Evolutionary conservation across 2,329 filamentous ascomycete genomes (phyloP).

Genomic region (Drechslerella stenobrocha): DNA sequence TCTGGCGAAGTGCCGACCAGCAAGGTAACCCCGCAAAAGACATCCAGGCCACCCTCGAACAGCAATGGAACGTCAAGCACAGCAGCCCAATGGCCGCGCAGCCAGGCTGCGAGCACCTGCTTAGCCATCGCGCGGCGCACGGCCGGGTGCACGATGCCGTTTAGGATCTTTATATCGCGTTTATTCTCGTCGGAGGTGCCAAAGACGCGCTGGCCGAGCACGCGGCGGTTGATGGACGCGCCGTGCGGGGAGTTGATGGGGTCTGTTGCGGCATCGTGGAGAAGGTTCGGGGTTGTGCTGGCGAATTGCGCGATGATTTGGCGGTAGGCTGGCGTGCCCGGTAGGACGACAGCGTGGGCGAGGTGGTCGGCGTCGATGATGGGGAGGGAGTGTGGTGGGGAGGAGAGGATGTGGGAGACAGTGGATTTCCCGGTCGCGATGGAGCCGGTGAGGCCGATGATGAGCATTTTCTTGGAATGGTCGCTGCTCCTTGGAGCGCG

Average conservation of each 20-base stretch:
- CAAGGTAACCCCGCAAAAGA: slow-evolving; percentile 79
- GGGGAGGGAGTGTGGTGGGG: slow-evolving; percentile 79
- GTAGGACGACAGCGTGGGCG: slow-evolving; percentile 90
- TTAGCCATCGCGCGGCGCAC: slow-evolving; percentile 81
- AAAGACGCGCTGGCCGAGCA: slow-evolving; percentile 82
- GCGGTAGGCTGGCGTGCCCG: slow-evolving; percentile 79
- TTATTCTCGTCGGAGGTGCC: slow-evolving; percentile 72
- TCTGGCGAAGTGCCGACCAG: slow-evolving; percentile 82
- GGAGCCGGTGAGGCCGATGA: slow-evolving; percentile 93
- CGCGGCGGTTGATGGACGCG: slow-evolving; percentile 73
- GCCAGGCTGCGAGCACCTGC: slow-evolving; percentile 71
- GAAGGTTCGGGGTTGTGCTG: slow-evolving; percentile 79
- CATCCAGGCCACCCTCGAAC: slow-evolving; percentile 85
- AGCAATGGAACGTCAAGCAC: slow-evolving; percentile 89
- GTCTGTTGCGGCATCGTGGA: slow-evolving; percentile 59
- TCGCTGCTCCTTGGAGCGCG: too few species aligned
- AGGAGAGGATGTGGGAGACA: slow-evolving; percentile 78
- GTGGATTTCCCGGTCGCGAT: slow-evolving; percentile 99
- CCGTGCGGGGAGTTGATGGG: slow-evolving; percentile 56
- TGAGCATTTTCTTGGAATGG: too few species aligned
- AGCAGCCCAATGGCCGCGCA: slow-evolving; percentile 80
- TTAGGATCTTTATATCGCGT: slow-evolving; percentile 75
- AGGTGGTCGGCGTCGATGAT: slow-evolving; percentile 92
- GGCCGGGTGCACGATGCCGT: slow-evolving; percentile 88
- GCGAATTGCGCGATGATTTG: slow-evolving; percentile 81